Conservation (phyloP, 2,329 filamentous ascomycete species). For the Blastomyces silverae region DNA sequence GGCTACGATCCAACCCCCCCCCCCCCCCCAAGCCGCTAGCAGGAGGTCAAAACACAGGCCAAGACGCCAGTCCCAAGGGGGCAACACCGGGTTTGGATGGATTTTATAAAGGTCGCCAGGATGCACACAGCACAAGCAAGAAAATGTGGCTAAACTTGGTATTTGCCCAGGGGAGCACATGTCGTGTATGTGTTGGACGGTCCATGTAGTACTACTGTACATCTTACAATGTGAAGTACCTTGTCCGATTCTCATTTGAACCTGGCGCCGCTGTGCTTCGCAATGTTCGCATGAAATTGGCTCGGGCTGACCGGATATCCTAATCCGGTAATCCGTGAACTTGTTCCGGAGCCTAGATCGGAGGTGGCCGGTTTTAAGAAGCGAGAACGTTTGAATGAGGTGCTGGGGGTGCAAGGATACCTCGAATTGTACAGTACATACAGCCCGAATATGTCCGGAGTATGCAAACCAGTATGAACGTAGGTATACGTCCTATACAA, state of each 20-base stretch:
- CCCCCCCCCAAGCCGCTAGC: constrained; percentile 5
- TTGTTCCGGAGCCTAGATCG: not conserved
- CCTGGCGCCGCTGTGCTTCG: not conserved
- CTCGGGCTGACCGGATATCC: not conserved
- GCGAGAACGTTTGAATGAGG: not conserved
- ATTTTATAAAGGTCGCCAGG: not conserved
- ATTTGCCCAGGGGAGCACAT: not conserved
- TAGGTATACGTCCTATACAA: not conserved
- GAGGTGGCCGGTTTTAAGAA: not conserved
- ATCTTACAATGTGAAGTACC: not conserved
- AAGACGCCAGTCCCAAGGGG: not conserved
- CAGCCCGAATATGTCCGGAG: not conserved
- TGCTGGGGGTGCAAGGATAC: not conserved
- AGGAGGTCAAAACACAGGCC: constrained; percentile 12
- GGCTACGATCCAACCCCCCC: not conserved
- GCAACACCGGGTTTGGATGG: not conserved
- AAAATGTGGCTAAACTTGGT: not conserved
- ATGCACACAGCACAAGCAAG: not conserved
- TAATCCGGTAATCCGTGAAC: not conserved
- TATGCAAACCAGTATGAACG: not conserved
- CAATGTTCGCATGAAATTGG: not conserved
- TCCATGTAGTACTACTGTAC: not conserved
- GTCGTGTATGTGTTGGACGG: not conserved
- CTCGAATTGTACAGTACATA: not conserved
- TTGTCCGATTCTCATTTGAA: not conserved